phyloP scores from a whole-genome alignment of 1,284 basidiomycete genomes.

The Apiotrichum brassicae region DNA sequence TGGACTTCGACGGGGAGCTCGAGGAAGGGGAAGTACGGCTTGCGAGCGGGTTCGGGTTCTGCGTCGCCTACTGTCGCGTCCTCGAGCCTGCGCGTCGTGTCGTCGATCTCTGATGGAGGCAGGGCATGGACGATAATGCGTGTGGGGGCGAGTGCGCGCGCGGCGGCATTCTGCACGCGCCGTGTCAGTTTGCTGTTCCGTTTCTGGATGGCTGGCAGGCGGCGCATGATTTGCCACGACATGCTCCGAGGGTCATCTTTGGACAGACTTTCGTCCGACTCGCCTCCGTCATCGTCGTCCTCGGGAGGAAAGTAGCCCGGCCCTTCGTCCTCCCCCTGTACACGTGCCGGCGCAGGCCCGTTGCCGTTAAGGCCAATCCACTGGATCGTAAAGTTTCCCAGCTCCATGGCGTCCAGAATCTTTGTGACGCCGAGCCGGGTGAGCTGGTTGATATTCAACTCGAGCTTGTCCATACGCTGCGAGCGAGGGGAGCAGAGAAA shows the following conservation, averaged over 20 bases:
- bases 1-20: slow-evolving; percentile 38
- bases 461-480: slow-evolving; percentile 26
- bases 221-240: slow-evolving; percentile 21
- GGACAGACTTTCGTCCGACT: slow-evolving; percentile 6
- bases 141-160: slow-evolving; percentile 20
- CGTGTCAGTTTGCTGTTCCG: slow-evolving; percentile 33
- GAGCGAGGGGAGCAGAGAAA: slow-evolving; percentile 23
- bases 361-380: slow-evolving; percentile 32
- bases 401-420: slow-evolving; percentile 35
- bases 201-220: slow-evolving; percentile 28
- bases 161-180: slow-evolving; percentile 26
- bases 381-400: slow-evolving; percentile 25
- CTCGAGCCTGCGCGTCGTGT: slow-evolving; percentile 20
- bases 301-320: slow-evolving; percentile 4
- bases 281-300: slow-evolving; percentile 3
- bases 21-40: slow-evolving; percentile 31
- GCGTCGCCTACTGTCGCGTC: slow-evolving; percentile 3
- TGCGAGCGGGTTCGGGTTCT: neutral
- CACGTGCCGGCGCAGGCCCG: neutral
- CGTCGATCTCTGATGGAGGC: slow-evolving; percentile 15
- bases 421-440: slow-evolving; percentile 24
- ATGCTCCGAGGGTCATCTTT: slow-evolving; percentile 9
- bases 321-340: neutral
- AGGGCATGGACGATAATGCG: slow-evolving; percentile 36
- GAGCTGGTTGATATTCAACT: slow-evolving; percentile 38